Conservation (phyloP, 2,329 filamentous ascomycete genomes). For the Rasamsonia emersonii region DNA sequence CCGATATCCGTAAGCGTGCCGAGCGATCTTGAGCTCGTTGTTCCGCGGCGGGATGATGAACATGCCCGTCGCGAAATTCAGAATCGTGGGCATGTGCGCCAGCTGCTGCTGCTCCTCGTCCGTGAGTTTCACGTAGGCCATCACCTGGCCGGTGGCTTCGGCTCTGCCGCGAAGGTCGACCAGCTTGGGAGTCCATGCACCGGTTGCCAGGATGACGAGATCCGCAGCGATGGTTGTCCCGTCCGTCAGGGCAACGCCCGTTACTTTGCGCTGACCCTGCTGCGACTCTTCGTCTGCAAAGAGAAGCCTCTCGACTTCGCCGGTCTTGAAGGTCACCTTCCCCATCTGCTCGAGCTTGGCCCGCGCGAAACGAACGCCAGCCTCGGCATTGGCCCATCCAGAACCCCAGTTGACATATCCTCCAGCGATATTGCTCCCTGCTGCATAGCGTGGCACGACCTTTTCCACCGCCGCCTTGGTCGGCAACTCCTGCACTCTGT, state of each 20-base stretch:
- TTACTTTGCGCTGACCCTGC: conserved; percentile 14
- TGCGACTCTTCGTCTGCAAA: conserved; percentile 11
- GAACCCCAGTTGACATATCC: conserved; percentile 41
- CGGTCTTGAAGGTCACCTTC: conserved; percentile 27
- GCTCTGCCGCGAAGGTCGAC: conserved; percentile 69
- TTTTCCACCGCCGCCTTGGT: conserved; percentile 25
- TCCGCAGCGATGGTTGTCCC: conserved; percentile 52
- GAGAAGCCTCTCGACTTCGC: conserved; percentile 27
- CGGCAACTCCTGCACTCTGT: conserved; percentile 26
- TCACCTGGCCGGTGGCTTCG: conserved; percentile 70
- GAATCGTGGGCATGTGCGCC: conserved; percentile 55
- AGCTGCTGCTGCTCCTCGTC: conserved; percentile 60
- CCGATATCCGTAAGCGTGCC: conserved; percentile 60
- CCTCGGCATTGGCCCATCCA: conserved; percentile 38
- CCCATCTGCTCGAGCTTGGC: conserved; percentile 26
- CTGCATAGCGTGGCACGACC: conserved; percentile 27
- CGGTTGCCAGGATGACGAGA: conserved; percentile 70
- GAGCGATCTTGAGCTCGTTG: conserved; percentile 58
- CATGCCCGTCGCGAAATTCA: conserved; percentile 42
- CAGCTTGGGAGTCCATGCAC: conserved; percentile 75
- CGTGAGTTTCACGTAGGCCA: conserved; percentile 70
- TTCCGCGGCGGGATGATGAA: conserved; percentile 48
- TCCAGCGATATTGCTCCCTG: conserved; percentile 25
- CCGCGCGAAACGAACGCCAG: conserved; percentile 31
- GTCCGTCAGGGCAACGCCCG: conserved; percentile 45